A percentile compares a stretch with the other conserved stretches of the same genome.
These are phyloP conservation scores for Ogataea angusta DNA, from an alignment of 805 yeast genomes.

Conservation along the genomic window DNA sequence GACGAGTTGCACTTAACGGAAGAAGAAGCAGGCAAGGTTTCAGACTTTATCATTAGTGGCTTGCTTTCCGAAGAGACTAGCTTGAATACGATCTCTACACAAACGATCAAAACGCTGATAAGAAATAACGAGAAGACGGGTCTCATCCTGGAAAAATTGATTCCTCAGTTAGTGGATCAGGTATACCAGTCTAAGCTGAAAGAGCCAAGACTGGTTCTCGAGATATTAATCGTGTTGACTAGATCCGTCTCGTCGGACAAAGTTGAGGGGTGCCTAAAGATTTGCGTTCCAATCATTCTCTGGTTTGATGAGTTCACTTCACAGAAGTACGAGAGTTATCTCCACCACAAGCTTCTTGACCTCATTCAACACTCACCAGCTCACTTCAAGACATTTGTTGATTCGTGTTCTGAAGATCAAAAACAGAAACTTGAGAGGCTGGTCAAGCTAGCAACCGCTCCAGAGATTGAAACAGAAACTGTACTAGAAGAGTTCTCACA, in stretches of 20 bases:
- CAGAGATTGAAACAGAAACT: conserved; percentile 11
- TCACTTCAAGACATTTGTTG: conserved; percentile 48
- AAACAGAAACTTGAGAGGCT: conserved; percentile 40
- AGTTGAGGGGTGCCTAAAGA: conserved; percentile 27
- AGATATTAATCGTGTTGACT: conserved; percentile 46
- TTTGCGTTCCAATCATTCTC: conserved; percentile 30
- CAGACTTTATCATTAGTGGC: conserved; percentile 34
- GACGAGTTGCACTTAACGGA: conserved; percentile 32
- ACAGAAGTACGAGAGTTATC: conserved; percentile 33
- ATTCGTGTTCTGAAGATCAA: conserved; percentile 38
- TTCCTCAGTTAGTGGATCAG: conserved; percentile 42
- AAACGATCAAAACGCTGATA: conserved; percentile 60
- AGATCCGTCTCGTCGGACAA: conserved; percentile 36
- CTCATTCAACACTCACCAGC: conserved; percentile 44
- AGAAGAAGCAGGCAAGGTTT: conserved; percentile 37
- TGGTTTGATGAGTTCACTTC: conserved; percentile 30
- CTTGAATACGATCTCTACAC: conserved; percentile 43
- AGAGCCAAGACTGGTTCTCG: conserved; percentile 43
- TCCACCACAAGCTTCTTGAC: conserved; percentile 45
- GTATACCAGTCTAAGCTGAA: conserved; percentile 15
- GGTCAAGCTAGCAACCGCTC: conserved; percentile 33
- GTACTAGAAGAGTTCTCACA: conserved; percentile 29
- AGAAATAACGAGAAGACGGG: conserved; percentile 33
- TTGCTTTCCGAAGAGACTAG: conserved; percentile 34
- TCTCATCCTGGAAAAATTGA: conserved; percentile 39